Conservation (phyloP, 169 alveolate species). For the Eimeria necatrix region DNA sequence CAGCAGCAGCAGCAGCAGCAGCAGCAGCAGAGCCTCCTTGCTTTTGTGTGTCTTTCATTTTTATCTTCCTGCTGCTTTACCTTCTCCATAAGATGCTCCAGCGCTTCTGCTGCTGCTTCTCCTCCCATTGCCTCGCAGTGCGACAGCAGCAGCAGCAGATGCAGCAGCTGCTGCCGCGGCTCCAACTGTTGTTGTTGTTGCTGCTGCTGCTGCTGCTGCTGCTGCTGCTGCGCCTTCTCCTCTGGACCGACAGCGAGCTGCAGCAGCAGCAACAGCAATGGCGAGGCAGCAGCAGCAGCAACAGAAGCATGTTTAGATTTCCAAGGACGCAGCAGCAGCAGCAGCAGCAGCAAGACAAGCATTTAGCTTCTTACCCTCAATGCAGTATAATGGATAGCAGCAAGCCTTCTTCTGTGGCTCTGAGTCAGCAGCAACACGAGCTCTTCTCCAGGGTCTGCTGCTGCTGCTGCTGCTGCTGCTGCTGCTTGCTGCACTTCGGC, state of each 20-base stretch:
- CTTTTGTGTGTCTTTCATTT: neutral
- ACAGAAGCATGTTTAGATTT: too few species aligned
- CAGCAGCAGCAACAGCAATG: neutral
- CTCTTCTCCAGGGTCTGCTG: neutral
- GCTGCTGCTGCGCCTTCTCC: neutral
- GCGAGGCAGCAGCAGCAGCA: neutral
- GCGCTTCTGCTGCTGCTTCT: neutral
- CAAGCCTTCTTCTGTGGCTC: neutral
- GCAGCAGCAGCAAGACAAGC: neutral
- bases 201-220: neutral
- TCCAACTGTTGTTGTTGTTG: neutral
- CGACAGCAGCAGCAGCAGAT: neutral
- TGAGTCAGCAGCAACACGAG: neutral
- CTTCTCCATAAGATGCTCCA: neutral
- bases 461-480: constrained; percentile 2
- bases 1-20: too few species aligned
- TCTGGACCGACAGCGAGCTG: neutral
- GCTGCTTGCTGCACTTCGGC: constrained; percentile 9
- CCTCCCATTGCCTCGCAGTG: neutral
- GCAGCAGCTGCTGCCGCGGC: neutral
- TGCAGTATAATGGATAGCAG: neutral
- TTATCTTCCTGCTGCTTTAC: neutral
- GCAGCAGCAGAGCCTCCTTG: neutral
- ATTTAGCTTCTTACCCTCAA: neutral
- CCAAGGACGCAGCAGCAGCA: neutral